Base-by-base conservation (phyloP, 2,329 filamentous ascomycete species). In the Nothophaeocryptopus gaeumannii region DNA sequence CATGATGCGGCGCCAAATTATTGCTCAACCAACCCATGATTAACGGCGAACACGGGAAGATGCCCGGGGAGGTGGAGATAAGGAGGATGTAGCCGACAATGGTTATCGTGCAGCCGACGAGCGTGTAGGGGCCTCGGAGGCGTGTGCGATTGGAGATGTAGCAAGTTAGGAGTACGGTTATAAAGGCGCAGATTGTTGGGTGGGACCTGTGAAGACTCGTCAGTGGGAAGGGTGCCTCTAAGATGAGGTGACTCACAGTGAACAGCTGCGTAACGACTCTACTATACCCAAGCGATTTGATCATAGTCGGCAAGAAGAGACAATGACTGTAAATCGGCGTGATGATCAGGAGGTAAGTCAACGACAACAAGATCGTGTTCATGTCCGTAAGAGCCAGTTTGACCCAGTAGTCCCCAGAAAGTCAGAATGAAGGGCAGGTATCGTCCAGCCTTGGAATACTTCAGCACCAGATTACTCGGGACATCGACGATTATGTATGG, bases 301-400 rank as follows among this genome's bases (percentile, higher is more conserved):
- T 71, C 53, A 76, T 75, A 20, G 69, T 70, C 0, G 73, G 72
- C 2, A 74, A 63, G 58, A 75, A 75, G 9, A 75, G 63, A 52
- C 61, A 73, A 62, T 63, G 76, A 47, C 62, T 73, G 66, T 72
- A 72, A 44, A 71, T 67, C 8, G 63, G 62, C 1, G 62, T 56
- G 32, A 66, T 54, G 44, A 66, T 63, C 41, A 62, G 51, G 55
- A 66, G 63, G 55, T 63, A 66, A 44, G 62, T 64, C 10, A 64
- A 34, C 31, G 56, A 58, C 46, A 66, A 59, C 35, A 61, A 33
- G 20, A 65, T 51, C 12, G 61, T 64, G 50, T 66, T 67, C 53
- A 63, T 51, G 48, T 66, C 65, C 11, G 64, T 50, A 5, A 67
- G 39, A 8, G 64, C 64, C 29, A 56, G 46, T 15, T 55, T 49